phyloP scores from a whole-genome alignment of 768 basidiomycete species.

The Psilocybe azurescens region DNA sequence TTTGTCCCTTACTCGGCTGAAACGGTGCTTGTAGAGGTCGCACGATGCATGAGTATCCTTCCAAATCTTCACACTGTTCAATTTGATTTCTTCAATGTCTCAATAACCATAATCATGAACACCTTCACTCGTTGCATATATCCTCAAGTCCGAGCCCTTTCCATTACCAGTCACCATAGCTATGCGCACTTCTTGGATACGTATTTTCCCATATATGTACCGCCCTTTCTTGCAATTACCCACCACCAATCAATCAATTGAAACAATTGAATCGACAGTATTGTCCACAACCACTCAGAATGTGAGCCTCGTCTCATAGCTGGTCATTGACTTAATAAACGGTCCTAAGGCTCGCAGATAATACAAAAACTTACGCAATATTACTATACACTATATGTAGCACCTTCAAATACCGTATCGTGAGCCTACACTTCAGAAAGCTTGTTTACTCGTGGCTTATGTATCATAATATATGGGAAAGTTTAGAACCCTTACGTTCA shows the following conservation, averaged over 20 bases:
- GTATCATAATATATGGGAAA: no score
- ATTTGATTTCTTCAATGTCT: neutral
- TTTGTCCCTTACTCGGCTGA: slow-evolving; percentile 14
- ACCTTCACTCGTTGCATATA: neutral
- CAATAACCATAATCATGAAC: neutral
- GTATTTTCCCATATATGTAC: no score
- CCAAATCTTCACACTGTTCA: slow-evolving; percentile 28
- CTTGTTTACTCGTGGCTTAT: no score
- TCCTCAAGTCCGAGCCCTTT: neutral
- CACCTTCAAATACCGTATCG: neutral
- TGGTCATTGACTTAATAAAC: neutral
- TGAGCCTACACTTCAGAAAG: neutral
- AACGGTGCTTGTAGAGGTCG: slow-evolving; percentile 26
- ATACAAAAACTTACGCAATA: neutral
- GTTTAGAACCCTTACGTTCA: no score
- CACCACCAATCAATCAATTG: no score
- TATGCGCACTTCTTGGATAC: neutral
- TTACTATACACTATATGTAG: neutral
- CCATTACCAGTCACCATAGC: neutral
- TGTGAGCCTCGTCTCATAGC: neutral
- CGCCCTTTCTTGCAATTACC: no score
- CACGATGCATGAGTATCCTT: slow-evolving; percentile 26
- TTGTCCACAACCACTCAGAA: neutral
- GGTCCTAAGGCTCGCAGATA: neutral
- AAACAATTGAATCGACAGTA: neutral